Evolutionary conservation across 1,284 basidiomycete species (phyloP), one percentile per base, ranked within the genome.

Genomic region (Marasmius oreades): DNA sequence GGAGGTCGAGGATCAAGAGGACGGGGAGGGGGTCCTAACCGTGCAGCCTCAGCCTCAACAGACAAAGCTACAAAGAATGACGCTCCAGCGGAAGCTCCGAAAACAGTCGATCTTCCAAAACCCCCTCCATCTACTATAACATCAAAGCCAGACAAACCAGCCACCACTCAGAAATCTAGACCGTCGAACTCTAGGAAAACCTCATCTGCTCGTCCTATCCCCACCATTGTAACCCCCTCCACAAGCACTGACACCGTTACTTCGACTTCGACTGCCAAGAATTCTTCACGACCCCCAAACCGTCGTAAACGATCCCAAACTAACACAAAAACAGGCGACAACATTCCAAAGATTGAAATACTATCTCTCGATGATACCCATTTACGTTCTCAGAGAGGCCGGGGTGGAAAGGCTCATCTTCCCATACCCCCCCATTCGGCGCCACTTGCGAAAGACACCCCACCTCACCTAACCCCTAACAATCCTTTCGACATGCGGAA

Each of bases 391-490:
- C 69, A 68, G 43, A 58, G 51, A 26, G 43, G 56, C 33, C 62
- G 65, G 53, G 63, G 66, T 55, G 64, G 67, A 53, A 57, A 66
- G 18, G 62, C 60, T 12, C 57, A 69, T 12, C 65, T 68, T 22
- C 52, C 62, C 18, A 60, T 50, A 22, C 54, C 54, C 16, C 74
- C 70, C 31, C 72, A 70, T 59, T 67, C 68, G 28, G 72, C 73
- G 44, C 65, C 70, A 55, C 64, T 57, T 42, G 62, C 71, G 20
- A 86, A 84, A 66, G 84, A 87, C 63, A 65, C 77, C 4, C 86
- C 85, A 28, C 84, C 85, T 6, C 86, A 86, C 60, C 72, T 85
- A n/a, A 67, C 53, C 26, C n/a, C 46, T 10, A 22, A 70, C 4
- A 72, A 69, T 39, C 66, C 75, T 24, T 75, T 76, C 55, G 79